A percentile compares a stretch with the other conserved stretches of the same genome.
Evolutionary conservation across 2,329 filamentous ascomycete genomes (phyloP).

Genomic region (Claviceps paspali): DNA sequence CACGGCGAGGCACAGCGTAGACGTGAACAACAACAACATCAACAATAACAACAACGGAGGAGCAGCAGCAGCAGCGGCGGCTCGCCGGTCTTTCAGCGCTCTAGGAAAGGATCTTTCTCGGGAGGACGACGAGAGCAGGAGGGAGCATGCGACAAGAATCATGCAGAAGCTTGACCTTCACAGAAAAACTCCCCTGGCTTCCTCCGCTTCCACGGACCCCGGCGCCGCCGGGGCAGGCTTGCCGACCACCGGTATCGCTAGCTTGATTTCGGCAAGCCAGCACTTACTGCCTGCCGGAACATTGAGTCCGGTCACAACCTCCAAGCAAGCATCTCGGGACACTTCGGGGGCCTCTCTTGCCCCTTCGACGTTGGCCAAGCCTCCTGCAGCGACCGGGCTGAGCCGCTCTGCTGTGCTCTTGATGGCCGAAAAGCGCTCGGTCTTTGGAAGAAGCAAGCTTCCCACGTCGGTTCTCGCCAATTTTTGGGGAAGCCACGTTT

Average conservation of each 20-base stretch:
- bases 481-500: conserved; percentile 80
- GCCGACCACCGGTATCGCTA: conserved; percentile 55
- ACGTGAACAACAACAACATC: conserved; percentile 44
- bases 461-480: conserved; percentile 83
- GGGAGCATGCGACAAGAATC: conserved; percentile 73
- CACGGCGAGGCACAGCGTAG: conserved; percentile 51
- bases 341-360: conserved; percentile 48
- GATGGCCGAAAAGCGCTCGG: conserved; percentile 57
- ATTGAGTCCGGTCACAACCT: conserved; percentile 13
- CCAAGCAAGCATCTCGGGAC: too few relatives aligned
- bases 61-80: conserved; percentile 22
- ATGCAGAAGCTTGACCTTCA: conserved; percentile 89
- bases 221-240: conserved; percentile 15
- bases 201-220: conserved; percentile 20
- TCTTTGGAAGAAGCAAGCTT: conserved; percentile 54
- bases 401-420: conserved; percentile 75
- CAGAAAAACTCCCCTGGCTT: conserved; percentile 53
- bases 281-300: conserved; percentile 46
- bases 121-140: conserved; percentile 58
- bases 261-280: conserved; percentile 73
- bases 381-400: conserved; percentile 69
- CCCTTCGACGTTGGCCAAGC: conserved; percentile 66
- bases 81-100: conserved; percentile 42
- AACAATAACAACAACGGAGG: too few relatives aligned
- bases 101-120: conserved; percentile 30